Evolutionary conservation across 805 yeast species (phyloP).

Genomic region (Isabelozyma heimii): DNA sequence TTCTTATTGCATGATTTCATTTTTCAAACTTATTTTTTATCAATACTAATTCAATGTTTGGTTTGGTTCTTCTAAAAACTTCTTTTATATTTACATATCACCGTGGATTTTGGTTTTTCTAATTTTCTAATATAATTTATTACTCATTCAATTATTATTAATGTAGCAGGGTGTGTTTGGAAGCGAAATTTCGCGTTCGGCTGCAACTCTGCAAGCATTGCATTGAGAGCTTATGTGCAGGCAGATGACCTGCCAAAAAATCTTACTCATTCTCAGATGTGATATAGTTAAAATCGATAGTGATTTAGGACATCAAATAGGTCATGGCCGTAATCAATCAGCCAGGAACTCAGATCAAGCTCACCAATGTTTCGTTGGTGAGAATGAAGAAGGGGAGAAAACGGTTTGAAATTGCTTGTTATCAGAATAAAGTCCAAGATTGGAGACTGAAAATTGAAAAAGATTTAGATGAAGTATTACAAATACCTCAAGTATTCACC

Average conservation of each 20-base stretch:
- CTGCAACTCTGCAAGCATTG: not conserved
- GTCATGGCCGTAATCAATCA: conserved; percentile 64
- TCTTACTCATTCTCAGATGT: no score
- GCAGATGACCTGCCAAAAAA: no score
- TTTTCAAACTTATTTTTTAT: not conserved
- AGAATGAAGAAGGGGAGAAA: conserved; percentile 88
- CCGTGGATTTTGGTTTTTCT: not conserved
- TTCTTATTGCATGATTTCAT: not conserved
- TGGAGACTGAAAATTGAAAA: conserved; percentile 86
- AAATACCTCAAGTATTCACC: conserved; percentile 89
- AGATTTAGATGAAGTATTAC: conserved; percentile 92
- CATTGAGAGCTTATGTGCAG: no score
- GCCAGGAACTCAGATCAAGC: conserved; percentile 82
- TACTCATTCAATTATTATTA: no score
- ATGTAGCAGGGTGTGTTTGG: no score
- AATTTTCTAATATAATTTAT: not conserved
- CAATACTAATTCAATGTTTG: no score
- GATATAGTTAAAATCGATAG: no score
- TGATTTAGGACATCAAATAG: no score
- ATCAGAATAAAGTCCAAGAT: conserved; percentile 95
- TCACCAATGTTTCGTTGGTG: conserved; percentile 93
- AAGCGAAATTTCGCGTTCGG: not conserved
- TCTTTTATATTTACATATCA: not conserved
- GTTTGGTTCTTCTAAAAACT: no score
- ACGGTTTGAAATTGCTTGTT: conserved; percentile 93